These are phyloP conservation scores for Lipomyces sp. DNA, from an alignment of 805 yeast species.

Conservation along the genomic window DNA sequence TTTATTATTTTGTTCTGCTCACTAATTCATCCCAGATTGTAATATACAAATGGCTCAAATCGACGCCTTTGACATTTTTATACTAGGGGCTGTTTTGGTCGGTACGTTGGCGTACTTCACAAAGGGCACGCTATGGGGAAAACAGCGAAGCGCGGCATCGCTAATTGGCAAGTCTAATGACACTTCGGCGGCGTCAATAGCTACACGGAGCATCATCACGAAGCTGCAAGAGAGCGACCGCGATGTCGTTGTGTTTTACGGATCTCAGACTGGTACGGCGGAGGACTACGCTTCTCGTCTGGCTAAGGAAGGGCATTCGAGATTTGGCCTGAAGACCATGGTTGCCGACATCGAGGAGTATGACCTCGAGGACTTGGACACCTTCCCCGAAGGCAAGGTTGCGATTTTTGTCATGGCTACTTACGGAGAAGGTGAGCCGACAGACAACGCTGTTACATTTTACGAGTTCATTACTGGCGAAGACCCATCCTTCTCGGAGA, in stretches of 20 bases:
- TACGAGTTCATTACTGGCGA: constrained; percentile 64
- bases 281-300: constrained; percentile 94
- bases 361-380: constrained; percentile 77
- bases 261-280: constrained; percentile 98
- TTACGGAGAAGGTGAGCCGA: constrained; percentile 98
- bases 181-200: constrained; percentile 24
- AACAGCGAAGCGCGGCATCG: constrained; percentile 38
- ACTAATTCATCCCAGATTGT: neutral
- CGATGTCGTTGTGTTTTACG: constrained; percentile 79
- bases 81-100: constrained; percentile 66
- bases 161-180: constrained; percentile 7
- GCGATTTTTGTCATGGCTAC: constrained; percentile 85
- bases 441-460: constrained; percentile 88
- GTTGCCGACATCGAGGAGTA: constrained; percentile 87
- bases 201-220: constrained; percentile 43
- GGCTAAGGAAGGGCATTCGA: constrained; percentile 82
- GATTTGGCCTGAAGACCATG: constrained; percentile 81
- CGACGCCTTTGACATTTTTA: constrained; percentile 73
- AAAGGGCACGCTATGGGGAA: constrained; percentile 60
- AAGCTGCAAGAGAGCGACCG: constrained; percentile 63
- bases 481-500: constrained; percentile 55
- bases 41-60: constrained; percentile 44
- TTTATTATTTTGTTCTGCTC: neutral
- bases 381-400: constrained; percentile 61
- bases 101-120: constrained; percentile 70